Percentiles rank a stretch among this genome's conserved stretches.
These are phyloP conservation scores for Cicer bijugum DNA, from an alignment of 306 rosid genomes.

Conservation along the genomic window DNA sequence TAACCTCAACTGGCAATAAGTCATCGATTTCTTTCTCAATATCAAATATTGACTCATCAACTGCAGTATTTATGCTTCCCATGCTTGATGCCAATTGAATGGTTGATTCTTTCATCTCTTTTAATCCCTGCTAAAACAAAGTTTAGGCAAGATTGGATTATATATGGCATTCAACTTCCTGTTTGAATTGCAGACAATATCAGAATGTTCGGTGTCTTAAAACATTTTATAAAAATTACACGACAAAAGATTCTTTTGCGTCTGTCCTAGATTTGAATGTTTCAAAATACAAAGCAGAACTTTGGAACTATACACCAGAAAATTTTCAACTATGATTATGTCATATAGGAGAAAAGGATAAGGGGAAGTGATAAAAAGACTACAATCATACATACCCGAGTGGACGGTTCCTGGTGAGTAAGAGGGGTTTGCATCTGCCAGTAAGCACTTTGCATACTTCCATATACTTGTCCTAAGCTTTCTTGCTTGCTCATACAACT, in stretches of 20 bases:
- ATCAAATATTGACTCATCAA: constrained; percentile 70
- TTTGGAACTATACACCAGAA: background rate
- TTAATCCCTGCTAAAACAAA: constrained; percentile 60
- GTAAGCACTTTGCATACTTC: constrained; percentile 75
- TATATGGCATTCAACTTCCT: constrained; percentile 16
- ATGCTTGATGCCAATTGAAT: constrained; percentile 62
- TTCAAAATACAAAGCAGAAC: background rate
- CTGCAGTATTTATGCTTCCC: constrained; percentile 54
- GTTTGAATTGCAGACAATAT: constrained; percentile 26
- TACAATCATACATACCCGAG: constrained; percentile 51
- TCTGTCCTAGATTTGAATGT: background rate
- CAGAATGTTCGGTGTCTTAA: background rate
- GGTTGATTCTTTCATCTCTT: constrained; percentile 67
- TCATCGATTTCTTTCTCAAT: constrained; percentile 77
- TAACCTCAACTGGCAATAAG: constrained; percentile 77
- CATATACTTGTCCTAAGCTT: constrained; percentile 72
- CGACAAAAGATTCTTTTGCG: constrained; percentile 4
- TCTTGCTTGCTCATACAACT: constrained; percentile 59
- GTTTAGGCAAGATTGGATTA: constrained; percentile 33
- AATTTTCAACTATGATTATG: constrained; percentile 15
- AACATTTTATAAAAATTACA: constrained; percentile 2
- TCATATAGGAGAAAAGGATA: constrained; percentile 16
- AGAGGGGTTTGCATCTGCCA: constrained; percentile 76
- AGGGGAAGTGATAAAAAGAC: constrained; percentile 25
- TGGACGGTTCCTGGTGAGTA: constrained; percentile 57